A percentile compares a stretch with the other conserved stretches of the same genome.
phyloP scores from a whole-genome alignment of 371 early-diverging fungal genomes.

The Chytridiales sp. region DNA sequence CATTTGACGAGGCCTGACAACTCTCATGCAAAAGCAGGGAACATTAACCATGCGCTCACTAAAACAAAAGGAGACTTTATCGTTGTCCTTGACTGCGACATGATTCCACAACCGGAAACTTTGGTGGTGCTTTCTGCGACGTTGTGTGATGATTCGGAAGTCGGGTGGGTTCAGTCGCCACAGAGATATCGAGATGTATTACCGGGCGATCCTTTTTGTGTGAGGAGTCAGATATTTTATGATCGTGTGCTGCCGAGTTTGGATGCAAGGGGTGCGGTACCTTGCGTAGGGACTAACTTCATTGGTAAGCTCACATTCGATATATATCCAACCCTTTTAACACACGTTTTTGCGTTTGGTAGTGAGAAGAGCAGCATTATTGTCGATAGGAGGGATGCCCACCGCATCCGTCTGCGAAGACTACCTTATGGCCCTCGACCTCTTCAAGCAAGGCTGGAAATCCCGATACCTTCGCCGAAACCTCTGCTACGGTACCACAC shows the following conservation, averaged over 20 bases:
- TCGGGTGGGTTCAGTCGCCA: conserved; percentile 5
- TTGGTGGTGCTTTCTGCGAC: background rate
- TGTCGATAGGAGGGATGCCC: conserved; percentile 1
- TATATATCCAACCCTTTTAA: too few species aligned
- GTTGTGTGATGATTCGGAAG: background rate
- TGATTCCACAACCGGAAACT: conserved; percentile 6
- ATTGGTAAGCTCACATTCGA: too few species aligned
- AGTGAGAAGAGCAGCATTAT: background rate
- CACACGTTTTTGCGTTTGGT: too few species aligned
- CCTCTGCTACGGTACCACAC: background rate
- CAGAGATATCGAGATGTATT: background rate
- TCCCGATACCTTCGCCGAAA: conserved; percentile 3
- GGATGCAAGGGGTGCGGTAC: conserved; percentile 1
- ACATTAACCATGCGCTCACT: conserved; percentile 28
- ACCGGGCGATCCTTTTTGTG: background rate
- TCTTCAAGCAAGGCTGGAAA: conserved; percentile 1
- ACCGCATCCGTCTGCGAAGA: conserved; percentile 5
- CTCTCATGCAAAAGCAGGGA: conserved; percentile 31
- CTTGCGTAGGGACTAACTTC: too few species aligned
- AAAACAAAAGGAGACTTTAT: conserved; percentile 23
- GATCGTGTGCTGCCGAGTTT: conserved; percentile 3
- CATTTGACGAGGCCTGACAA: conserved; percentile 6
- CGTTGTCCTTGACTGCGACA: conserved; percentile 26
- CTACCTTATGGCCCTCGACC: conserved; percentile 7
- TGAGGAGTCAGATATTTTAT: background rate